These are phyloP conservation scores for Rhynchospora pubera DNA, from an alignment of 176 grass and related monocot species.

Conservation along the genomic window DNA sequence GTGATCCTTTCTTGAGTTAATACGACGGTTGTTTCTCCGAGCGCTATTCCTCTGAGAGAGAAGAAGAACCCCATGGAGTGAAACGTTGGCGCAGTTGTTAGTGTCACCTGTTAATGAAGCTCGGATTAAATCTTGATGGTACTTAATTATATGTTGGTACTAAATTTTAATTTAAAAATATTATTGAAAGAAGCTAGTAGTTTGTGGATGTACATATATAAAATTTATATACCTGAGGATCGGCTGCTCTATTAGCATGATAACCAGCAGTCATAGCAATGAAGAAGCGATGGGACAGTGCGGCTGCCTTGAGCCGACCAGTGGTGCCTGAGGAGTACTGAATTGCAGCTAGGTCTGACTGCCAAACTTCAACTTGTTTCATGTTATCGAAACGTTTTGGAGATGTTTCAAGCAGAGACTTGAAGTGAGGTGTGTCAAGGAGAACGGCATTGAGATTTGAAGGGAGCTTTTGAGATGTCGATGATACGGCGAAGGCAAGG, in stretches of 20 bases:
- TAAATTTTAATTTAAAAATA: neutral
- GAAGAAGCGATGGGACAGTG: constrained; percentile 25
- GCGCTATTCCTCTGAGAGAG: constrained; percentile 1
- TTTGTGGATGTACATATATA: neutral
- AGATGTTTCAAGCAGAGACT: neutral
- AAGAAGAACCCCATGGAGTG: constrained; percentile 26
- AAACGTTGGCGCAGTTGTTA: constrained; percentile 26
- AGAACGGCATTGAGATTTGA: neutral
- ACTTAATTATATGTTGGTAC: neutral
- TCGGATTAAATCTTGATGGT: neutral
- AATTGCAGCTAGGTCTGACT: constrained; percentile 26
- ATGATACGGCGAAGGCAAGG: constrained; percentile 29
- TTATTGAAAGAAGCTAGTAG: neutral
- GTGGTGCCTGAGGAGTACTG: constrained; percentile 39
- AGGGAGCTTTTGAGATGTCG: constrained; percentile 8
- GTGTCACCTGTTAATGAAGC: neutral
- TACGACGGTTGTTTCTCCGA: constrained; percentile 16
- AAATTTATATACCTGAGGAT: constrained; percentile 3
- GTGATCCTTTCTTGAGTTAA: neutral
- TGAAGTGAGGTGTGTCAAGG: constrained; percentile 11
- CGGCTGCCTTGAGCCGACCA: constrained; percentile 29
- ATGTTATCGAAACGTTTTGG: neutral
- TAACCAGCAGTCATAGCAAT: constrained; percentile 11
- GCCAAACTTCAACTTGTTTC: constrained; percentile 4
- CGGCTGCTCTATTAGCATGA: neutral